Evolutionary conservation across 2,329 filamentous ascomycete genomes (phyloP).

Genomic region (Pestalotiopsis fici): DNA sequence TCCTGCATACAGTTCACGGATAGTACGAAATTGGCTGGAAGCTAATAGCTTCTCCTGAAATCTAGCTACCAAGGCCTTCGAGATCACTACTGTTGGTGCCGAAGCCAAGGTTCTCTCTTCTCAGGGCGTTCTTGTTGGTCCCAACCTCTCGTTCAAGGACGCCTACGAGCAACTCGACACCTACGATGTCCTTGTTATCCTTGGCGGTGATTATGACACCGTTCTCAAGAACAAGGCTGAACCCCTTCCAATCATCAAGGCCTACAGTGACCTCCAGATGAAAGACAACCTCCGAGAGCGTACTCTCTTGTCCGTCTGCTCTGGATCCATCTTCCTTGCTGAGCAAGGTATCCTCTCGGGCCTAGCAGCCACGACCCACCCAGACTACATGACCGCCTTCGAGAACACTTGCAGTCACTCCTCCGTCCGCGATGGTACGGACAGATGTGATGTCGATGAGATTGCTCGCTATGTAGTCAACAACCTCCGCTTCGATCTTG

Average conservation of each 20-base stretch:
- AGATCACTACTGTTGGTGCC: constrained; percentile 54
- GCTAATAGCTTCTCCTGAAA: not conserved
- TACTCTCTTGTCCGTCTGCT: constrained; percentile 79
- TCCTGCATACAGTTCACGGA: not conserved
- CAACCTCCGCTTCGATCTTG: constrained; percentile 84
- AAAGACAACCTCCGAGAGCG: constrained; percentile 78
- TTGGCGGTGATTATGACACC: constrained; percentile 68
- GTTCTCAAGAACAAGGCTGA: constrained; percentile 69
- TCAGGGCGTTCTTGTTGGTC: constrained; percentile 69
- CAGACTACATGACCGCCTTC: constrained; percentile 77
- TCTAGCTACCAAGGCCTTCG: constrained; percentile 57
- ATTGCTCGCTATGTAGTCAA: constrained; percentile 85
- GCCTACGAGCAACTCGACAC: constrained; percentile 73
- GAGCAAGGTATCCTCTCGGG: constrained; percentile 77
- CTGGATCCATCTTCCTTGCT: constrained; percentile 76
- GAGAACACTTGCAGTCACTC: constrained; percentile 80
- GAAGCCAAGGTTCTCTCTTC: constrained; percentile 57
- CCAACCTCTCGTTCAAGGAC: constrained; percentile 78
- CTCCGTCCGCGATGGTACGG: constrained; percentile 67
- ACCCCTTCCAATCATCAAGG: constrained; percentile 71
- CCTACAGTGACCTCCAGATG: constrained; percentile 79
- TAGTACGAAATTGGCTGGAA: not conserved
- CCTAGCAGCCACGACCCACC: constrained; percentile 79
- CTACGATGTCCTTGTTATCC: constrained; percentile 77
- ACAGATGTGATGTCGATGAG: constrained; percentile 82